Conservation (phyloP, 2,329 filamentous ascomycete species). For the Chrysoporthe puriensis region DNA sequence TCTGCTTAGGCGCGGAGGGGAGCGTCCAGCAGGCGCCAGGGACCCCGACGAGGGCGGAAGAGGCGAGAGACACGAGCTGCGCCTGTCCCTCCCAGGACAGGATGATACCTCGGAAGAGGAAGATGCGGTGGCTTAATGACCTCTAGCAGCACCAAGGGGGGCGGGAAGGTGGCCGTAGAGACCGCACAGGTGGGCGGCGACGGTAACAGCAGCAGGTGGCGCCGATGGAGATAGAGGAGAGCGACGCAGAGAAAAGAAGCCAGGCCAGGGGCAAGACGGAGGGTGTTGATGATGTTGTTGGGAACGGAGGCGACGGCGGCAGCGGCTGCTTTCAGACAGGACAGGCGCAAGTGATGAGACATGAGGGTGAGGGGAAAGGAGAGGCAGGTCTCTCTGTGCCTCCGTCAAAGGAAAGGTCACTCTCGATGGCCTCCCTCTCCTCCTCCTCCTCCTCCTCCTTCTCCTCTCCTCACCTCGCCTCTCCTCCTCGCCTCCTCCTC, state of each 20-base stretch:
- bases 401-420: conserved; percentile 1
- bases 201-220: not conserved
- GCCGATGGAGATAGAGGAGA: conserved; percentile 10
- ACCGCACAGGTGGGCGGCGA: too few species aligned
- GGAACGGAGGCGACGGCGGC: not conserved
- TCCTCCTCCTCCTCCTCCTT: not conserved
- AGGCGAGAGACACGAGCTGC: not conserved
- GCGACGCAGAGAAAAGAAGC: not conserved
- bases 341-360: not conserved
- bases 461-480: too few species aligned
- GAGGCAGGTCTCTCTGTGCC: not conserved
- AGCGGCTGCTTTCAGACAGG: conserved; percentile 12
- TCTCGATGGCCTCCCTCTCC: conserved; percentile 1
- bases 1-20: not conserved
- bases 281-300: not conserved
- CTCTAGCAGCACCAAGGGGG: not conserved
- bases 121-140: conserved; percentile 4
- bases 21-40: not conserved
- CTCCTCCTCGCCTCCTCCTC: too few species aligned
- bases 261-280: not conserved
- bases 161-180: too few species aligned
- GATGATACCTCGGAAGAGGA: conserved; percentile 2
- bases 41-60: not conserved
- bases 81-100: conserved; percentile 7
- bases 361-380: not conserved